Percentiles rank a stretch among this genome's conserved stretches.
These are phyloP conservation scores for Polytrichum formosum DNA, from an alignment of 225 moss, liverwort and hornwort species.

Conservation along the genomic window DNA sequence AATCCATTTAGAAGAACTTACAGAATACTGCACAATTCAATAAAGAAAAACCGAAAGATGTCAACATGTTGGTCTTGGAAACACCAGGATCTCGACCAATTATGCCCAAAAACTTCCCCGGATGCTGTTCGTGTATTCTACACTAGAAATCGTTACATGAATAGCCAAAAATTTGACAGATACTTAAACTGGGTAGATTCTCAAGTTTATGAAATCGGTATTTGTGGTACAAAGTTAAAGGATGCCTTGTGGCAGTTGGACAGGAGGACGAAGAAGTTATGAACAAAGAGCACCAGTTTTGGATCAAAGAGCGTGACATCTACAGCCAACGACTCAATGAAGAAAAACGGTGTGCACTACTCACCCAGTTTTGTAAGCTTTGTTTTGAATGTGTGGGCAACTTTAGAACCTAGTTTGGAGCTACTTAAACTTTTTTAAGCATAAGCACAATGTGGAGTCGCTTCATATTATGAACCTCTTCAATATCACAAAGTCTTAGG, in stretches of 20 bases:
- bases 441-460: neutral
- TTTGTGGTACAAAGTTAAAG: constrained; percentile 22
- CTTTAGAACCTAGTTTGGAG: neutral
- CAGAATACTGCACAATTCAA: no score
- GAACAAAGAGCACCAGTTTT: constrained; percentile 74
- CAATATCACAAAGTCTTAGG: neutral
- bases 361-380: neutral
- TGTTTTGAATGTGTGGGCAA: constrained; percentile 5
- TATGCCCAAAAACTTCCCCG: constrained; percentile 6
- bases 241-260: constrained; percentile 32
- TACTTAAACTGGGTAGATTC: neutral
- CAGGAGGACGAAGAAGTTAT: constrained; percentile 87
- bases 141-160: neutral
- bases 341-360: constrained; percentile 52
- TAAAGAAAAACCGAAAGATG: no score
- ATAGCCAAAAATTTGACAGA: neutral
- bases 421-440: neutral
- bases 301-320: constrained; percentile 64
- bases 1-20: no score
- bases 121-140: neutral
- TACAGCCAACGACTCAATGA: constrained; percentile 51
- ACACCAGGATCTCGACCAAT: no score
- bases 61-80: no score
- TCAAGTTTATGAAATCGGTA: neutral
- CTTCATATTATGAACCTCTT: neutral